phyloP scores from a whole-genome alignment of 345 rosid genomes.

The Aurinia saxatilis region DNA sequence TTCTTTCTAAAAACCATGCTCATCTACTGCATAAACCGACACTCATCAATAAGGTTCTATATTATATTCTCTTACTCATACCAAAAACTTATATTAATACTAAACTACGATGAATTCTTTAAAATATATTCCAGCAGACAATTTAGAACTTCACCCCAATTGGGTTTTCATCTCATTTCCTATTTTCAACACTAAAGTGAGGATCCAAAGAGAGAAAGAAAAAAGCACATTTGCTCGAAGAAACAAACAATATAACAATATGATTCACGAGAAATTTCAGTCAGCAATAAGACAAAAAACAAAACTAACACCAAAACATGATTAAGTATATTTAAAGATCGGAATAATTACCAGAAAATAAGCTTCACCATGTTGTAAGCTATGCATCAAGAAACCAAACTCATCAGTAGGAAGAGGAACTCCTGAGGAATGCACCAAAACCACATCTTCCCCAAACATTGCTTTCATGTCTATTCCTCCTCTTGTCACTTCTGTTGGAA shows the following conservation, averaged over 20 bases:
- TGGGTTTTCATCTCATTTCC: slow-evolving; percentile 28
- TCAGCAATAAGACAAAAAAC: slow-evolving; percentile 1
- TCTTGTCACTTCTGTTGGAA: slow-evolving; percentile 67
- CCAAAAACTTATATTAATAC: background rate
- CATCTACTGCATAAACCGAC: slow-evolving; percentile 18
- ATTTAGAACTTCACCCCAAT: slow-evolving; percentile 29
- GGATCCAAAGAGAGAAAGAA: background rate
- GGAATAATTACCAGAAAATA: slow-evolving; percentile 74
- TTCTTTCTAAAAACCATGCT: background rate
- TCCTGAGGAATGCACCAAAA: slow-evolving; percentile 77
- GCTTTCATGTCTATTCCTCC: slow-evolving; percentile 74
- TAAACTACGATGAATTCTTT: background rate
- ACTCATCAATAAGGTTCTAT: slow-evolving; percentile 6
- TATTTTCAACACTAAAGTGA: slow-evolving; percentile 18
- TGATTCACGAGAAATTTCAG: slow-evolving; percentile 7
- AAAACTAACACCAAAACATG: no score
- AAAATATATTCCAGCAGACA: slow-evolving; percentile 22
- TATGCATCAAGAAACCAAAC: slow-evolving; percentile 63
- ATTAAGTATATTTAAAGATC: background rate
- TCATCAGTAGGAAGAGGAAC: slow-evolving; percentile 65
- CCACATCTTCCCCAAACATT: slow-evolving; percentile 64
- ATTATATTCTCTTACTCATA: slow-evolving; percentile 6
- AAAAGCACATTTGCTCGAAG: background rate
- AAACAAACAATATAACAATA: background rate
- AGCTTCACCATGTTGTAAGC: slow-evolving; percentile 86